A percentile compares a stretch with the other conserved stretches of the same genome.
These are phyloP conservation scores for Boechera retrofracta DNA, from an alignment of 345 rosid genomes.

Conservation along the genomic window DNA sequence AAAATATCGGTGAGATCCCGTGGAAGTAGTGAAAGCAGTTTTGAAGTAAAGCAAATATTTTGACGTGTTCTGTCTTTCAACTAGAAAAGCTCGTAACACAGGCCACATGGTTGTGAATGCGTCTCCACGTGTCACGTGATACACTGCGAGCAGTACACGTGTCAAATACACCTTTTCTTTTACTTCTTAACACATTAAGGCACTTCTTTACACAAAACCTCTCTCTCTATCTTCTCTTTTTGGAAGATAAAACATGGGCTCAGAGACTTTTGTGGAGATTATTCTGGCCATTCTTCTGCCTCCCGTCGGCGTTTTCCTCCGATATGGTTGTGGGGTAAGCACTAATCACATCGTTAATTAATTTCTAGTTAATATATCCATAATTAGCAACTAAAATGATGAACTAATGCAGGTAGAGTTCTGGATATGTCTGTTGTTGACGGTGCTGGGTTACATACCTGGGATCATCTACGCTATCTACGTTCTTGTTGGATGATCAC, in stretches of 20 bases:
- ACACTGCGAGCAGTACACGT: constrained; percentile 15
- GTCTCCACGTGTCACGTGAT: constrained; percentile 28
- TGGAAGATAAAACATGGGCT: constrained; percentile 53
- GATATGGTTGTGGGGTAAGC: constrained; percentile 86
- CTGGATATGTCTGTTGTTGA: constrained; percentile 85
- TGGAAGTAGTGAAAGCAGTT: constrained; percentile 26
- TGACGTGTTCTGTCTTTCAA: constrained; percentile 33
- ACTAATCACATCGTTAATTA: not conserved
- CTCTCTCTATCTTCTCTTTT: constrained; percentile 5
- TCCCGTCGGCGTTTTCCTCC: constrained; percentile 94
- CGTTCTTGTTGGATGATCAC: constrained; percentile 64
- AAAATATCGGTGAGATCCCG: constrained; percentile 1
- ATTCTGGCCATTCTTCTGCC: constrained; percentile 84
- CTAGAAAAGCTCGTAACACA: constrained; percentile 14
- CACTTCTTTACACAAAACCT: not conserved
- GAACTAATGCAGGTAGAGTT: constrained; percentile 71
- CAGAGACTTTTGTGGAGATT: constrained; percentile 84
- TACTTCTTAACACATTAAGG: not conserved
- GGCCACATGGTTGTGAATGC: constrained; percentile 3
- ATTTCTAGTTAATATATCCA: not conserved
- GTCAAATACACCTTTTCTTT: constrained; percentile 7
- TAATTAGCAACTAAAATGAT: not conserved
- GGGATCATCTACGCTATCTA: constrained; percentile 89
- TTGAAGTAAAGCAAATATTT: constrained; percentile 1
- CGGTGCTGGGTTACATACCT: constrained; percentile 77